These are phyloP conservation scores for Lecanicillium sp. DNA, from an alignment of 2,329 filamentous ascomycete species.

Conservation along the genomic window DNA sequence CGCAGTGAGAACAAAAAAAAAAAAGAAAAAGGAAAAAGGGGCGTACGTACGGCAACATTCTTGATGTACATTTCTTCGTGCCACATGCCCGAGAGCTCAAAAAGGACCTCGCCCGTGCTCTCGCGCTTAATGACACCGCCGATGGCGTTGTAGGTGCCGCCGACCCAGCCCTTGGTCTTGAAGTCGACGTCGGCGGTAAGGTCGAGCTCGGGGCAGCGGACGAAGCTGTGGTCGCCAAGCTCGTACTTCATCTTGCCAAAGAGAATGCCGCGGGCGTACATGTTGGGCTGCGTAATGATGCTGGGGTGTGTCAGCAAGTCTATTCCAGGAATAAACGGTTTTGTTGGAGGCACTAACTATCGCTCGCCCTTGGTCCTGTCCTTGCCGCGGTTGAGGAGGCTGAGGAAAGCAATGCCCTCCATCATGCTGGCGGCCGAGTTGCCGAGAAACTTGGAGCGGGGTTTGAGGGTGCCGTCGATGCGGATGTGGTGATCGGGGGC, in stretches of 20 bases:
- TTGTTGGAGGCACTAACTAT: slow-evolving; percentile 60
- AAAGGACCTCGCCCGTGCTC: slow-evolving; percentile 79
- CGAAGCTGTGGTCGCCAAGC: slow-evolving; percentile 89
- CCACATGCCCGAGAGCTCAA: slow-evolving; percentile 88
- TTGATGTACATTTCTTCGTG: slow-evolving; percentile 93
- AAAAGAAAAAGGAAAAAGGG: slow-evolving; percentile 6
- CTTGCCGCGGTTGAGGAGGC: slow-evolving; percentile 70
- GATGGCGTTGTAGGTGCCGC: slow-evolving; percentile 93
- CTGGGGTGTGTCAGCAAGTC: neutral
- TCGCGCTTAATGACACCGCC: slow-evolving; percentile 86
- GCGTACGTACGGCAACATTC: slow-evolving; percentile 56
- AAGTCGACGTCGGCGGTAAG: slow-evolving; percentile 91
- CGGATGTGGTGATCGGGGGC: slow-evolving; percentile 88
- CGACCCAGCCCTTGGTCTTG: slow-evolving; percentile 97
- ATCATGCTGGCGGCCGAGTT: slow-evolving; percentile 98
- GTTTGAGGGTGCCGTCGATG: slow-evolving; percentile 93
- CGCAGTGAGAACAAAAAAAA: too few relatives aligned
- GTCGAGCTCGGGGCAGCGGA: slow-evolving; percentile 82
- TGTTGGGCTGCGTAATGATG: slow-evolving; percentile 78
- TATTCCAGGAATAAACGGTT: neutral
- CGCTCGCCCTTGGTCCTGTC: slow-evolving; percentile 64
- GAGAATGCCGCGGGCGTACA: slow-evolving; percentile 94
- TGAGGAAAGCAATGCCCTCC: slow-evolving; percentile 89
- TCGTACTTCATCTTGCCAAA: slow-evolving; percentile 99
- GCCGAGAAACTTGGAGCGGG: slow-evolving; percentile 87